Conservation (phyloP, 352 stramenopile species). For the Phytopythium kandeliae region DNA sequence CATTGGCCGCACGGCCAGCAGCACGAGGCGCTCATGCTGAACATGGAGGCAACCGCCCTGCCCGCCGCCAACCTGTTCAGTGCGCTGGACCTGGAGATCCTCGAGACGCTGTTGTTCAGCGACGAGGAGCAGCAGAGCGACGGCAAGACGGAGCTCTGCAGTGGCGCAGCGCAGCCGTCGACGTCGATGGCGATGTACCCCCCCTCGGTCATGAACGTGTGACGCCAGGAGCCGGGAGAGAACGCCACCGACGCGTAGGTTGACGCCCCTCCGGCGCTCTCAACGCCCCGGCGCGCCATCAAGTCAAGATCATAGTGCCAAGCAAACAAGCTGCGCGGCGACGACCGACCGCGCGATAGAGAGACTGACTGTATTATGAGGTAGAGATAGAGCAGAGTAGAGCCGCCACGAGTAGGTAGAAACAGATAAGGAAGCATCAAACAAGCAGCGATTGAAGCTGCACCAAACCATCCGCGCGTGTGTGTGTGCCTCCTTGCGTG, state of each 20-base stretch:
- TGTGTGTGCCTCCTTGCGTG: too few species aligned
- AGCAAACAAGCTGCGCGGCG: too few species aligned
- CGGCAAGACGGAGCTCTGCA: conserved; percentile 17
- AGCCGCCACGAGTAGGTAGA: too few species aligned
- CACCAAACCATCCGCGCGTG: too few species aligned
- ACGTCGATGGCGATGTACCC: conserved; percentile 17
- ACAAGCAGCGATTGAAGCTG: too few species aligned
- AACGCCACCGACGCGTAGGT: background rate
- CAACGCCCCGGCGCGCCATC: too few species aligned
- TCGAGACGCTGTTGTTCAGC: conserved; percentile 49
- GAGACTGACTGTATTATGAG: too few species aligned
- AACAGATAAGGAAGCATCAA: too few species aligned
- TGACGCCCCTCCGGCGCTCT: background rate
- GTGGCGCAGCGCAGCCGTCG: conserved; percentile 7
- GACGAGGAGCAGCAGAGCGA: conserved; percentile 40
- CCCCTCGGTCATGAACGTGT: conserved; percentile 32
- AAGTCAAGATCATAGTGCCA: too few species aligned
- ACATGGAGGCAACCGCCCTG: background rate
- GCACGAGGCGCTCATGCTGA: background rate
- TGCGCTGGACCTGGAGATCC: conserved; percentile 38
- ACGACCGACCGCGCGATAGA: too few species aligned
- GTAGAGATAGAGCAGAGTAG: too few species aligned
- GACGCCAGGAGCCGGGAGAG: conserved; percentile 4
- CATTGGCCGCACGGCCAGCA: conserved; percentile 1
- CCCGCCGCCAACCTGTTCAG: conserved; percentile 25